These are phyloP conservation scores for Monilinia aucupariae DNA, from an alignment of 2,329 filamentous ascomycete species.

Conservation along the genomic window DNA sequence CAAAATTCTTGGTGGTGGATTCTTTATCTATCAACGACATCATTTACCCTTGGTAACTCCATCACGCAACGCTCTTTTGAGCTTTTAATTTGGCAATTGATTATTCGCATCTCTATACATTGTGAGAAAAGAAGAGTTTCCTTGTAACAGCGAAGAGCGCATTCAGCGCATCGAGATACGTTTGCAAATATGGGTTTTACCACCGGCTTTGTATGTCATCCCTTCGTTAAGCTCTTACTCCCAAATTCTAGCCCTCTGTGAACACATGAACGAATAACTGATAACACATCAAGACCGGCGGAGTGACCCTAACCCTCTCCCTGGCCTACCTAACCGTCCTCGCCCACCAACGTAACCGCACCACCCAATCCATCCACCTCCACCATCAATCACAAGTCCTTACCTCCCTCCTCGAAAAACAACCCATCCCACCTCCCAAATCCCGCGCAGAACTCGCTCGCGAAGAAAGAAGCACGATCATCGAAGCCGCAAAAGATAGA, in stretches of 20 bases:
- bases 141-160: slow-evolving; percentile 15
- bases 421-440: slow-evolving; percentile 44
- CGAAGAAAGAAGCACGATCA: slow-evolving; percentile 49
- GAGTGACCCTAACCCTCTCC: slow-evolving; percentile 68
- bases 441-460: slow-evolving; percentile 47
- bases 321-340: slow-evolving; percentile 67
- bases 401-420: slow-evolving; percentile 47
- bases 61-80: slow-evolving; percentile 21
- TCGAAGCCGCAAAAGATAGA: slow-evolving; percentile 66
- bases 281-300: slow-evolving; percentile 55
- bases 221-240: not conserved
- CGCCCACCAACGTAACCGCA: slow-evolving; percentile 62
- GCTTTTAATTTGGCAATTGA: slow-evolving; percentile 16
- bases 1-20: slow-evolving; percentile 14
- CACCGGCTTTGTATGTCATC: slow-evolving; percentile 61
- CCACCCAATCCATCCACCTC: not conserved
- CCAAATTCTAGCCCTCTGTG: not conserved
- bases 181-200: slow-evolving; percentile 60
- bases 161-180: slow-evolving; percentile 19
- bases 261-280: slow-evolving; percentile 16
- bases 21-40: slow-evolving; percentile 17
- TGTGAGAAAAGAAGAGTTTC: not conserved
- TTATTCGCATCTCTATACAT: not conserved
- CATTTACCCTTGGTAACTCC: slow-evolving; percentile 14
- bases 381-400: slow-evolving; percentile 50